Evolutionary conservation across 768 basidiomycete species (phyloP).

Genomic region (Boletus tomentosulus): DNA sequence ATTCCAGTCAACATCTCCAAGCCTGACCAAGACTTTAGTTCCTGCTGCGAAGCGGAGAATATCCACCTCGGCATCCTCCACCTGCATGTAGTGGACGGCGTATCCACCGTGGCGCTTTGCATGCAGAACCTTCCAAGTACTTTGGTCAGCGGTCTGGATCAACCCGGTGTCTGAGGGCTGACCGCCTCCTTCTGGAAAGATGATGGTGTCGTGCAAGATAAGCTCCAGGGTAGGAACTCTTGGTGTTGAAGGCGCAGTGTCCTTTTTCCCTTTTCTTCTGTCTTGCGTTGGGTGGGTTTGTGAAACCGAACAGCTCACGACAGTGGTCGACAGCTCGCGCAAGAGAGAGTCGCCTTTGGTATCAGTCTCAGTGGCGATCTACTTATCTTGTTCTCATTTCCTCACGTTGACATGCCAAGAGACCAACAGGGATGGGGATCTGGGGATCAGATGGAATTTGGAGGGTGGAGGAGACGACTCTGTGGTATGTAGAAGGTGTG

Average conservation of each 20-base stretch:
- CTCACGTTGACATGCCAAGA: slow-evolving; percentile 76
- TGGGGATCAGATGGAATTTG: slow-evolving; percentile 47
- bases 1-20: slow-evolving; percentile 57
- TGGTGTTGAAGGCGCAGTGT: slow-evolving; percentile 41
- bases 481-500: slow-evolving; percentile 60
- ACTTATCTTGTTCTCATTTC: slow-evolving; percentile 5
- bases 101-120: slow-evolving; percentile 66
- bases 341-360: slow-evolving; percentile 66
- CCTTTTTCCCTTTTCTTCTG: slow-evolving; percentile 55
- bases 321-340: slow-evolving; percentile 50
- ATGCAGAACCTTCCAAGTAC: slow-evolving; percentile 55
- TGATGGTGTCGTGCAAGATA: slow-evolving; percentile 68
- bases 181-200: slow-evolving; percentile 82
- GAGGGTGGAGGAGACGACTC: slow-evolving; percentile 57
- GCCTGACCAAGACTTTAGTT: slow-evolving; percentile 45
- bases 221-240: slow-evolving; percentile 56
- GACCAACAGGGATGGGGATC: slow-evolving; percentile 63
- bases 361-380: slow-evolving; percentile 6
- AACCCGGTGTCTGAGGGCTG: slow-evolving; percentile 77
- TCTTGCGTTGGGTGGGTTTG: slow-evolving; percentile 37
- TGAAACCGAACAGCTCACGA: slow-evolving; percentile 48
- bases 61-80: slow-evolving; percentile 36
- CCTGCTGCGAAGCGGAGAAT: slow-evolving; percentile 51
- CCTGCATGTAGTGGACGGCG: slow-evolving; percentile 68
- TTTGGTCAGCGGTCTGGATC: slow-evolving; percentile 40